Evolutionary conservation across 257 asterid species (phyloP).

Genomic region (Vinca minor): DNA sequence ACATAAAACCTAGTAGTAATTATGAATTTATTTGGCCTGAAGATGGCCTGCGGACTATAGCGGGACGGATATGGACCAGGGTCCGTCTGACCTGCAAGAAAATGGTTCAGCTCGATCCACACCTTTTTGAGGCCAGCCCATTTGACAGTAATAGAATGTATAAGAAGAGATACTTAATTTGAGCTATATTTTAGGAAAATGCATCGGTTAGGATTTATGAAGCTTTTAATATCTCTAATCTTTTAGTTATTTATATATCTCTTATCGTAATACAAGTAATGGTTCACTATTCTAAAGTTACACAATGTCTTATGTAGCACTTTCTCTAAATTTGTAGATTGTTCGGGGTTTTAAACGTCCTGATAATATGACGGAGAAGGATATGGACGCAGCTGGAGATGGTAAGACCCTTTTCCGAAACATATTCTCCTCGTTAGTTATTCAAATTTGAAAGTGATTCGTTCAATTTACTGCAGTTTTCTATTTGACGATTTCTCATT

Average conservation of each 20-base stretch:
- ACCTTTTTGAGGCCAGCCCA: too few species aligned
- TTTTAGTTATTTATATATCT: neutral
- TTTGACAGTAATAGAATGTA: too few species aligned
- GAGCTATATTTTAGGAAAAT: too few species aligned
- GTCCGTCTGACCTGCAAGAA: too few species aligned
- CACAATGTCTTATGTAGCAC: neutral
- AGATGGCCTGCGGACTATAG: too few species aligned
- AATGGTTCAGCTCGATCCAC: too few species aligned
- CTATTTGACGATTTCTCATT: neutral
- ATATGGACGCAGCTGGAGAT: conserved; percentile 89
- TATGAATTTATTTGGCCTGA: too few species aligned
- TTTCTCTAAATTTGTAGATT: conserved; percentile 29
- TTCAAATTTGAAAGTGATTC: too few species aligned
- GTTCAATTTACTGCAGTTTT: too few species aligned
- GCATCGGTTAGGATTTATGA: too few species aligned
- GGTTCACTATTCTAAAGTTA: neutral
- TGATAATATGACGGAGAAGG: conserved; percentile 47
- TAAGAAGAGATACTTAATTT: neutral
- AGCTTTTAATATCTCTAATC: neutral
- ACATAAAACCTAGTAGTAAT: too few species aligned
- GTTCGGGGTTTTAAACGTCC: conserved; percentile 76
- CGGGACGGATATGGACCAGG: too few species aligned
- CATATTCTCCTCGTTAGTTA: neutral
- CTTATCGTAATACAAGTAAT: neutral
- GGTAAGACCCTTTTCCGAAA: conserved; percentile 28